phyloP scores from a whole-genome alignment of 495 filamentous ascomycete genomes.

The Aspergillus steynii region DNA sequence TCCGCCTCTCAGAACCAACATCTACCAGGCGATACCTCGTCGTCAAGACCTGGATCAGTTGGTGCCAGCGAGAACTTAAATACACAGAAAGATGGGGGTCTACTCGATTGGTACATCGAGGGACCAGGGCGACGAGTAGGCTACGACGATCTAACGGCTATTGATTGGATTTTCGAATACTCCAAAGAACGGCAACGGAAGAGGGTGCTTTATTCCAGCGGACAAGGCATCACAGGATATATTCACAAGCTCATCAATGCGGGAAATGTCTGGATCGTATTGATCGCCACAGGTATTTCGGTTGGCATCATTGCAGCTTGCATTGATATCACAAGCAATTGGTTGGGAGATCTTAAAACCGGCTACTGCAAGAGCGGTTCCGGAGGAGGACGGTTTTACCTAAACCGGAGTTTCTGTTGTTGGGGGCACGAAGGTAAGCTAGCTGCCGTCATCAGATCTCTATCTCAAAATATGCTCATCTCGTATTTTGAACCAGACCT shows the following conservation, averaged over 20 bases:
- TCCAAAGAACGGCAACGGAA: slow-evolving; percentile 92
- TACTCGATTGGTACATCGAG: slow-evolving; percentile 86
- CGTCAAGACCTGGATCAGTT: slow-evolving; percentile 17
- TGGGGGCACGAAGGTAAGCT: slow-evolving; percentile 75
- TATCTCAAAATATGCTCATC: not conserved
- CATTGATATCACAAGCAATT: slow-evolving; percentile 92
- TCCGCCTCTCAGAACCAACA: slow-evolving; percentile 27
- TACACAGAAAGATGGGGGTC: slow-evolving; percentile 62
- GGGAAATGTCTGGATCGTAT: slow-evolving; percentile 86
- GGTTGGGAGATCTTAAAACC: slow-evolving; percentile 92
- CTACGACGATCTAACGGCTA: slow-evolving; percentile 95
- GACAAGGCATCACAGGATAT: slow-evolving; percentile 73
- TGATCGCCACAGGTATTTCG: slow-evolving; percentile 76
- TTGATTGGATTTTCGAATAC: slow-evolving; percentile 99
- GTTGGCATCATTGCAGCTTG: slow-evolving; percentile 81
- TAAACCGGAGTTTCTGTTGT: slow-evolving; percentile 90
- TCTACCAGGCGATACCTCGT: slow-evolving; percentile 6
- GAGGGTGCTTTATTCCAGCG: slow-evolving; percentile 67
- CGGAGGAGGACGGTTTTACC: slow-evolving; percentile 82
- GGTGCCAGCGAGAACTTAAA: slow-evolving; percentile 40
- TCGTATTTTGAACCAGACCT: slow-evolving; percentile 45
- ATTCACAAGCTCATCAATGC: slow-evolving; percentile 71
- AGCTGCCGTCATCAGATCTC: not conserved
- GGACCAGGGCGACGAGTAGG: slow-evolving; percentile 87
- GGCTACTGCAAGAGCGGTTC: slow-evolving; percentile 76